Conservation (phyloP, 371 early-diverging fungal genomes). For the Mucor indicus region DNA sequence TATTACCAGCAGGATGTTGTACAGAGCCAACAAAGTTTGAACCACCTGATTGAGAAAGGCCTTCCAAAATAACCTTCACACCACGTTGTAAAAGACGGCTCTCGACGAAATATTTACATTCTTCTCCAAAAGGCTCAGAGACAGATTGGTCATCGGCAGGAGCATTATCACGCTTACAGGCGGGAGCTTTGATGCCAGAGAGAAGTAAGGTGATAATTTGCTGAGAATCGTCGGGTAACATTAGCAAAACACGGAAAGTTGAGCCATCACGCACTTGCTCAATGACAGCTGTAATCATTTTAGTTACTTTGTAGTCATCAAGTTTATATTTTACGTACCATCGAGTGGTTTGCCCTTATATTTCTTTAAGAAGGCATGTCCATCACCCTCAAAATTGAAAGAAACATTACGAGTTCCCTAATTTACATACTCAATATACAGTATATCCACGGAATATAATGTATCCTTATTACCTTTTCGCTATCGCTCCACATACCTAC, state of each 20-base stretch:
- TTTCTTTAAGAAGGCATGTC: constrained; percentile 71
- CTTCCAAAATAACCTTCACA: constrained; percentile 82
- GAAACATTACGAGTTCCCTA: constrained; percentile 57
- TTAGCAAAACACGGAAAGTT: constrained; percentile 75
- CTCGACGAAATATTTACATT: constrained; percentile 92
- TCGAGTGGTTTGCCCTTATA: constrained; percentile 79
- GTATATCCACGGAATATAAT: neutral
- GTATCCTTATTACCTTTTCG: constrained; percentile 34
- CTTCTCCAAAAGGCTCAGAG: constrained; percentile 90
- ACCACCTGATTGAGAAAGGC: constrained; percentile 52
- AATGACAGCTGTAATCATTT: constrained; percentile 62
- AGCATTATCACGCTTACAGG: constrained; percentile 73
- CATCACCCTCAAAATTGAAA: constrained; percentile 65
- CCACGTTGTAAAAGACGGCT: constrained; percentile 87
- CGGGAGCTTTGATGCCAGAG: constrained; percentile 88
- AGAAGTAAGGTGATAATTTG: constrained; percentile 79
- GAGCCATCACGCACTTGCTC: constrained; percentile 95
- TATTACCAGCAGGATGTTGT: constrained; percentile 87
- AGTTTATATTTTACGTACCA: no score
- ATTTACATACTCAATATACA: neutral
- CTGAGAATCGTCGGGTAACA: constrained; percentile 53
- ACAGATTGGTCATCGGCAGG: constrained; percentile 44
- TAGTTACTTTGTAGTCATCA: neutral
- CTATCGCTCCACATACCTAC: constrained; percentile 80
- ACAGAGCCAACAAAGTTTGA: constrained; percentile 78